Evolutionary conservation across 164 flowering plant genomes (phyloP).

Genomic region (Sedum album): DNA sequence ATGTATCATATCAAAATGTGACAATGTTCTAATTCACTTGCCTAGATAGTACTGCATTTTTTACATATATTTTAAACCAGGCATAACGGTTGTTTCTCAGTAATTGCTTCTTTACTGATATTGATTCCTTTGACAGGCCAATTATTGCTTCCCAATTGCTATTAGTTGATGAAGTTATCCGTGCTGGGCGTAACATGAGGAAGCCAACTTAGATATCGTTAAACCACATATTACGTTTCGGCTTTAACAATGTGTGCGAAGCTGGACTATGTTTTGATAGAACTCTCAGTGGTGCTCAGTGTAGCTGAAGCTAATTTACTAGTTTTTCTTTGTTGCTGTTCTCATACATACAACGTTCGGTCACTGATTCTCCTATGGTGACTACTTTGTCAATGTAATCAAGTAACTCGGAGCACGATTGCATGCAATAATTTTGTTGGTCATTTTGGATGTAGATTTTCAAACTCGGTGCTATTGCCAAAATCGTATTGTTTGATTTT

Average conservation of each 20-base stretch:
- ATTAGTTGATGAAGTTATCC: conserved; percentile 95
- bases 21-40: background rate
- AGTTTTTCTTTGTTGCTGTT: no score
- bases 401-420: no score
- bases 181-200: conserved; percentile 97
- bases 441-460: no score
- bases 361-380: no score
- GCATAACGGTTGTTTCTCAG: no score
- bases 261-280: background rate
- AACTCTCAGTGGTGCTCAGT: background rate
- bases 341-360: no score
- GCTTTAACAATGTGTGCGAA: background rate
- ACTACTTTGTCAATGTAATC: no score
- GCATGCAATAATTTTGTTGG: no score
- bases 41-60: background rate
- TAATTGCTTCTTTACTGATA: background rate
- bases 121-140: conserved; percentile 49
- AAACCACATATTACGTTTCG: background rate
- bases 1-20: background rate
- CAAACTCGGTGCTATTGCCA: no score
- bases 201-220: conserved; percentile 51
- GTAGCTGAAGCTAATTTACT: background rate
- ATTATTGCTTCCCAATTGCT: conserved; percentile 92
- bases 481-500: no score
- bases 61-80: no score